phyloP scores from a whole-genome alignment of 2,329 filamentous ascomycete species.

The Podosphaera leucotricha region DNA sequence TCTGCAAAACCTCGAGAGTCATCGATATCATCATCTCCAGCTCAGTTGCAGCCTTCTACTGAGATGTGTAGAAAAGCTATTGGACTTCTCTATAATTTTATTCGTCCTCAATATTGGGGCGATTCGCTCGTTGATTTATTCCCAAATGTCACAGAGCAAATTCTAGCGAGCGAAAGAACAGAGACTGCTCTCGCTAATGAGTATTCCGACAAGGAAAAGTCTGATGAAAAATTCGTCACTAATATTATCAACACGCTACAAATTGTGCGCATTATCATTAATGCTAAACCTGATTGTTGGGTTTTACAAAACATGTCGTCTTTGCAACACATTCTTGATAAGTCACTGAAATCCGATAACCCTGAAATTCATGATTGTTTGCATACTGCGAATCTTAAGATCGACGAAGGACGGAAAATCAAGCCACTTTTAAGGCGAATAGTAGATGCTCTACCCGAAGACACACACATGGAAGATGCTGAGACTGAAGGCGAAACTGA shows the following conservation, averaged over 20 bases:
- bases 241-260: conserved; percentile 86
- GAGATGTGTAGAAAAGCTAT: conserved; percentile 77
- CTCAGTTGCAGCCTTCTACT: conserved; percentile 30
- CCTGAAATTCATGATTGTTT: conserved; percentile 85
- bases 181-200: conserved; percentile 32
- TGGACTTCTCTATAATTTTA: conserved; percentile 55
- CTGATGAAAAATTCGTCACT: conserved; percentile 64
- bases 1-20: conserved; percentile 41
- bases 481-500: conserved; percentile 72
- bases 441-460: conserved; percentile 71
- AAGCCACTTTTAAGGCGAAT: conserved; percentile 58
- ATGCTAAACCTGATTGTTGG: conserved; percentile 79
- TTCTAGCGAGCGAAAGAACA: conserved; percentile 63
- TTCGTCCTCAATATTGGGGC: conserved; percentile 75
- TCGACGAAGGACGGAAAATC: conserved; percentile 45
- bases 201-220: conserved; percentile 41
- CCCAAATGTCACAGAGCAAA: conserved; percentile 67
- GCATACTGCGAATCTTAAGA: conserved; percentile 46
- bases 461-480: conserved; percentile 46
- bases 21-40: conserved; percentile 20
- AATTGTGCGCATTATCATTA: conserved; percentile 71
- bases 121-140: conserved; percentile 72
- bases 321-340: conserved; percentile 75
- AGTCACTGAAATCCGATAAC: conserved; percentile 67
- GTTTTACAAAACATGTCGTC: conserved; percentile 52